Evolutionary conservation across 1,284 basidiomycete species (phyloP).

Genomic region (Ganoderma sp.): DNA sequence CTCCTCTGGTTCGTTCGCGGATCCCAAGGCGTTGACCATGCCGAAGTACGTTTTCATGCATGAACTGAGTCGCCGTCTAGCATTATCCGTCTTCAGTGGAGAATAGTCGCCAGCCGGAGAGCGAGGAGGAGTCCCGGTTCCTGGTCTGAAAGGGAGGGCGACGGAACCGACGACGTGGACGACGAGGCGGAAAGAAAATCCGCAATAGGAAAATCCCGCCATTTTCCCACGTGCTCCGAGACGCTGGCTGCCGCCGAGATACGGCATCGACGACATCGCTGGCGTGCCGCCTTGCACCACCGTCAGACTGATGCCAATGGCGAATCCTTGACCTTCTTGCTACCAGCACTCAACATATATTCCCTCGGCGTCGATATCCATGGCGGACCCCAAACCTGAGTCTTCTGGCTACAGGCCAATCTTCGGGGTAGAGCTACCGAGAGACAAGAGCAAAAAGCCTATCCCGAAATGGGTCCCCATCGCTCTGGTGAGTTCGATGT

Average conservation of each 20-base stretch:
- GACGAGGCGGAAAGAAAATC: background rate
- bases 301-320: background rate
- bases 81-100: too few relatives aligned
- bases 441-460: conserved; percentile 26
- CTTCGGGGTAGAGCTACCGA: conserved; percentile 18
- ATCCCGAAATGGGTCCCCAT: conserved; percentile 39
- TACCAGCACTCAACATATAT: background rate
- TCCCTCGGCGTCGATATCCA: background rate
- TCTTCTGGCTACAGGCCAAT: conserved; percentile 22
- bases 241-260: background rate
- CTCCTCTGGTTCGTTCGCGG: too few relatives aligned
- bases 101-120: too few relatives aligned
- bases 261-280: background rate
- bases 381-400: conserved; percentile 9
- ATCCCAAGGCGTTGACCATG: too few relatives aligned
- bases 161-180: background rate
- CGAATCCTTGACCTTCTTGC: conserved; percentile 1
- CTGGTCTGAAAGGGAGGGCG: too few relatives aligned
- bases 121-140: too few relatives aligned
- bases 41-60: background rate
- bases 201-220: background rate
- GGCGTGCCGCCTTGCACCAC: background rate
- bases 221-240: background rate
- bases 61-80: background rate
- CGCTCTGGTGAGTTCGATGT: conserved; percentile 33